A percentile compares a stretch with the other conserved stretches of the same genome.
These are phyloP conservation scores for Penicillium antarcticum DNA, from an alignment of 495 filamentous ascomycete species.

Conservation along the genomic window DNA sequence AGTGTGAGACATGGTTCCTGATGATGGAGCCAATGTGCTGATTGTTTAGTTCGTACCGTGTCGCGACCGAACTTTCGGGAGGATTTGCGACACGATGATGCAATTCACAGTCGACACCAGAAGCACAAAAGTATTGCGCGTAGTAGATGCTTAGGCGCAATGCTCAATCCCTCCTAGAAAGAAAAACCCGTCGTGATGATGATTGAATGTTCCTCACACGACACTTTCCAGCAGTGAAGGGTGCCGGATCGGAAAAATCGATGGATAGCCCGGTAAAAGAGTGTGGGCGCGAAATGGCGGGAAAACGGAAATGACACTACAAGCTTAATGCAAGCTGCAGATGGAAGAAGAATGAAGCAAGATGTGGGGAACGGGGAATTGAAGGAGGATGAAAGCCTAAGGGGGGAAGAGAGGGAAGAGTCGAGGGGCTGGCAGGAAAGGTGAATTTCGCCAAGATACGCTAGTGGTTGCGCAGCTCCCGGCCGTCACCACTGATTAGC, in stretches of 20 bases:
- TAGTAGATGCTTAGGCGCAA: background rate
- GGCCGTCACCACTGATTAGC: conserved; percentile 34
- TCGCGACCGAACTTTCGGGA: conserved; percentile 17
- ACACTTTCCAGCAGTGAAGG: conserved; percentile 6
- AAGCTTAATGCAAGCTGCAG: background rate
- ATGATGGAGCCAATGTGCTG: background rate
- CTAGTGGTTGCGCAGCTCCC: conserved; percentile 50
- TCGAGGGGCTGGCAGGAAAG: conserved; percentile 49
- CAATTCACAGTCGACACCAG: conserved; percentile 21
- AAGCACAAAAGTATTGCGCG: conserved; percentile 7
- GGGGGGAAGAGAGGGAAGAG: conserved; percentile 30
- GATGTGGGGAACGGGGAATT: conserved; percentile 9
- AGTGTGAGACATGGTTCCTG: conserved; percentile 43
- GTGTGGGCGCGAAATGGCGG: conserved; percentile 1
- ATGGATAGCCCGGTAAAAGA: conserved; percentile 6
- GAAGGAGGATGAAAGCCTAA: conserved; percentile 21
- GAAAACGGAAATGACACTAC: background rate
- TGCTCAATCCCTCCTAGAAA: conserved; percentile 1
- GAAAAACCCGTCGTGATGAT: background rate
- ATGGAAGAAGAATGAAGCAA: conserved; percentile 1
- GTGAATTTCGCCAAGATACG: conserved; percentile 44
- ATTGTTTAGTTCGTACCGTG: conserved; percentile 5
- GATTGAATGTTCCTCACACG: background rate
- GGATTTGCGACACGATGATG: conserved; percentile 43
- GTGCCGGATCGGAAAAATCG: conserved; percentile 2